Percentiles rank a stretch among this genome's conserved stretches.
Evolutionary conservation across 371 early-diverging fungal genomes (phyloP).

Genomic region (Mucor sp.): DNA sequence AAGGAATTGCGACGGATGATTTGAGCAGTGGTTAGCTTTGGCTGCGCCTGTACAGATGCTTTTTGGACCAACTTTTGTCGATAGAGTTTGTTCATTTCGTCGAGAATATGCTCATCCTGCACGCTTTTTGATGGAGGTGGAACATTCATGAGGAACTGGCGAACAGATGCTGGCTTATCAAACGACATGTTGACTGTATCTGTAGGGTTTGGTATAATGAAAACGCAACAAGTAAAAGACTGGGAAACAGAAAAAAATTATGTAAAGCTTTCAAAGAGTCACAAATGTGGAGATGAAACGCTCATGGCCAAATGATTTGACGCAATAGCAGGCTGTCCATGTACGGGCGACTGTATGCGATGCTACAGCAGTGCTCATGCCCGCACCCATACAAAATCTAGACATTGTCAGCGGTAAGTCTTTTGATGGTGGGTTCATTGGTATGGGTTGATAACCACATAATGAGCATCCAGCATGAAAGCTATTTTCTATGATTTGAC

Average conservation of each 20-base stretch:
- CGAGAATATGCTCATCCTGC: neutral
- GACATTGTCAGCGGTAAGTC: too few species aligned
- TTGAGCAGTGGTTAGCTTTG: neutral
- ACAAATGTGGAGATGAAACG: neutral
- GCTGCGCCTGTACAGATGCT: neutral
- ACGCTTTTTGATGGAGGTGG: neutral
- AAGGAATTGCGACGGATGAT: neutral
- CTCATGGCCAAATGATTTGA: too few species aligned
- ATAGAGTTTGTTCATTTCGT: neutral
- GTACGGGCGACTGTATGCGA: neutral
- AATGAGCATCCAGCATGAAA: too few species aligned
- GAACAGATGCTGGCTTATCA: neutral
- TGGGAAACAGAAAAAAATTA: neutral
- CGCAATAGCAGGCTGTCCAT: neutral
- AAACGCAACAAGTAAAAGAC: neutral
- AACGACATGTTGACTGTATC: neutral
- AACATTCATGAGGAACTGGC: neutral
- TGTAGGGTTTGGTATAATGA: neutral
- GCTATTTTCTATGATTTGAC: too few species aligned
- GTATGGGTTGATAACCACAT: too few species aligned
- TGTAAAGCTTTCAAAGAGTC: neutral
- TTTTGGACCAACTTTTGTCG: neutral
- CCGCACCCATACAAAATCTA: too few species aligned
- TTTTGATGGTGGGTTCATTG: too few species aligned
- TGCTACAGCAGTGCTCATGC: neutral